Conservation (phyloP, 805 yeast species). For the Candida loeiensis region DNA sequence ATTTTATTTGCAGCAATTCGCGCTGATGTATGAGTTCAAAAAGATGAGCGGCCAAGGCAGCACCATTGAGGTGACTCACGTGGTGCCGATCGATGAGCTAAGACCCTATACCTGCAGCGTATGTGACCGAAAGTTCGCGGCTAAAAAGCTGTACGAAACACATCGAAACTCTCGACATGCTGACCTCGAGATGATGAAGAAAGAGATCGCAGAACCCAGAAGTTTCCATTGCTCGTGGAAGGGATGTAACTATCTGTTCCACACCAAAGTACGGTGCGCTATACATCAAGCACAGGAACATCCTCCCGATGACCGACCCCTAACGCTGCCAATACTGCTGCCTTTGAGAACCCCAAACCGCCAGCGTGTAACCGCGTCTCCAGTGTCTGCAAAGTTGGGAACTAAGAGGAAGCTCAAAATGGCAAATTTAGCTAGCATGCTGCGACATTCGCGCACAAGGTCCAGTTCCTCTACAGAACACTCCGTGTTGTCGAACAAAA, state of each 20-base stretch:
- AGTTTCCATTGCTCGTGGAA: not conserved
- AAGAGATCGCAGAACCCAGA: not conserved
- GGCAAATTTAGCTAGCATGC: too few species aligned
- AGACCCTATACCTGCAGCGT: not conserved
- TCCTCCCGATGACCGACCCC: not conserved
- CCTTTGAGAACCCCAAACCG: not conserved
- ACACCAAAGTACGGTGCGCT: conserved; percentile 3
- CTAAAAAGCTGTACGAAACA: not conserved
- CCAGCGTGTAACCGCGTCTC: not conserved
- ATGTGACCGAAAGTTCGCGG: conserved; percentile 4
- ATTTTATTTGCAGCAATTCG: not conserved
- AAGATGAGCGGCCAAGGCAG: not conserved
- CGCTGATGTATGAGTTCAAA: conserved; percentile 1
- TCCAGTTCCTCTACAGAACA: too few species aligned
- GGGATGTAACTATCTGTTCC: not conserved
- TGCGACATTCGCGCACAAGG: too few species aligned
- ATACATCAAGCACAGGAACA: conserved; percentile 5
- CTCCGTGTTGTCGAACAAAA: not conserved
- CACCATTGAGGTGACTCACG: not conserved
- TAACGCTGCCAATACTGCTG: conserved; percentile 4
- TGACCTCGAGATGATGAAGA: not conserved
- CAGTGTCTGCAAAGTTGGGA: too few species aligned
- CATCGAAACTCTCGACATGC: not conserved
- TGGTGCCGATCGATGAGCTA: not conserved
- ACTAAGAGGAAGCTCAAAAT: too few species aligned